Percentiles rank a stretch among this genome's conserved stretches.
Conservation (phyloP, 441 rosid genomes). For the Corymbia calophylla region DNA sequence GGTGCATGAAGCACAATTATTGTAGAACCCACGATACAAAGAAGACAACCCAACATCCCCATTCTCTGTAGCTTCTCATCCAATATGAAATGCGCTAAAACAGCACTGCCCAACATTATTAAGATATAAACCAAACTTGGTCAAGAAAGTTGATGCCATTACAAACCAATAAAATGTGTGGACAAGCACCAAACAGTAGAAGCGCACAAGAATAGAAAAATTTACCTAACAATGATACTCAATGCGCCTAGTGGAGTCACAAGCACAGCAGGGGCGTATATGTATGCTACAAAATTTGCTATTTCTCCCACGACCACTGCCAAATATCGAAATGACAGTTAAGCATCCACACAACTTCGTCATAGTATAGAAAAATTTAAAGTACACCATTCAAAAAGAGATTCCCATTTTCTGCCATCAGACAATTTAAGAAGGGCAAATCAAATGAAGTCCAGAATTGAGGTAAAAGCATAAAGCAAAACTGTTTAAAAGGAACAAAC, state of each 20-base stretch:
- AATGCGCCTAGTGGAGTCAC: slow-evolving; percentile 3
- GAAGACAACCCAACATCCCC: slow-evolving; percentile 5
- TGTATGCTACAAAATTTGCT: slow-evolving; percentile 3
- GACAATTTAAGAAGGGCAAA: background rate
- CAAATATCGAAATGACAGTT: background rate
- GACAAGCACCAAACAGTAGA: background rate
- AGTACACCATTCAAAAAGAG: background rate
- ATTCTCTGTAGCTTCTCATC: slow-evolving; percentile 2
- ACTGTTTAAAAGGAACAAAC: background rate
- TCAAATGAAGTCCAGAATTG: background rate
- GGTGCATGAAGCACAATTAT: slow-evolving; percentile 7
- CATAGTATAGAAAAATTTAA: background rate
- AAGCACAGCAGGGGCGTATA: slow-evolving; percentile 3
- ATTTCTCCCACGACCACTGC: background rate
- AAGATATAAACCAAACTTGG: background rate
- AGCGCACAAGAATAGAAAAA: background rate
- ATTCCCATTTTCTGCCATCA: background rate
- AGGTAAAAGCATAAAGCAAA: background rate
- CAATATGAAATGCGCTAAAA: background rate
- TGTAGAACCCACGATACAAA: slow-evolving; percentile 3
- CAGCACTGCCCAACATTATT: background rate
- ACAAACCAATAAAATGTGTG: background rate
- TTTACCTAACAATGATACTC: slow-evolving; percentile 6
- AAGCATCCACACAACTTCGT: background rate
- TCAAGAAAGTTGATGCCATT: background rate